A percentile compares a stretch with the other conserved stretches of the same genome.
These are phyloP conservation scores for Heliocybe sulcata DNA, from an alignment of 1,284 basidiomycete species.

Conservation along the genomic window DNA sequence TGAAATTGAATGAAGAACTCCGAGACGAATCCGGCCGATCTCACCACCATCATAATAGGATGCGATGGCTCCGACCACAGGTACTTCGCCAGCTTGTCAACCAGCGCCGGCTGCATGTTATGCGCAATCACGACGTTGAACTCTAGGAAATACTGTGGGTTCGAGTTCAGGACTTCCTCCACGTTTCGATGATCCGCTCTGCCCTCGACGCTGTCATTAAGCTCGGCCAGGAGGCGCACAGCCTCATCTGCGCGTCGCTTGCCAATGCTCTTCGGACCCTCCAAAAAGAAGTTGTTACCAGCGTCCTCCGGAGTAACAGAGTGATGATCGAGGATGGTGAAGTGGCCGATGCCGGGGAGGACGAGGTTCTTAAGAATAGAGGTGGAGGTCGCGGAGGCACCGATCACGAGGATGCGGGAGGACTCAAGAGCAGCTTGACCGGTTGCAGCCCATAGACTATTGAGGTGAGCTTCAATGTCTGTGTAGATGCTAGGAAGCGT, in stretches of 20 bases:
- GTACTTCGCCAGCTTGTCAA: constrained; percentile 53
- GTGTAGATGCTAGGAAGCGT: constrained; percentile 12
- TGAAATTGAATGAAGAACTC: constrained; percentile 83
- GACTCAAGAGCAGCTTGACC: constrained; percentile 91
- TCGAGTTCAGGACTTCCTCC: constrained; percentile 44
- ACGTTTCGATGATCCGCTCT: constrained; percentile 55
- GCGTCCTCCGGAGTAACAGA: constrained; percentile 69
- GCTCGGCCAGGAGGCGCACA: constrained; percentile 72
- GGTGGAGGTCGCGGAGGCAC: constrained; percentile 74
- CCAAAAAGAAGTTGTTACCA: constrained; percentile 95
- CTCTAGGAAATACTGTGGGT: constrained; percentile 40
- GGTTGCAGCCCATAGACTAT: constrained; percentile 89
- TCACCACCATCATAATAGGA: constrained; percentile 70
- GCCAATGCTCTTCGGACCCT: constrained; percentile 69
- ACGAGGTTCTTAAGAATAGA: constrained; percentile 94
- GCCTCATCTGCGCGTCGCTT: constrained; percentile 77
- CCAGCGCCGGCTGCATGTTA: constrained; percentile 54
- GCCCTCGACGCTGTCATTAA: constrained; percentile 85
- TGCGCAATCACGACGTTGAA: constrained; percentile 85
- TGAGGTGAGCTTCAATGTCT: constrained; percentile 2
- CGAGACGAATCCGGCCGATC: constrained; percentile 85
- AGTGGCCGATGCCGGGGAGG: constrained; percentile 88
- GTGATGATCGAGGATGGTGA: constrained; percentile 77
- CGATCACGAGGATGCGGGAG: constrained; percentile 77
- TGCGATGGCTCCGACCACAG: constrained; percentile 58